phyloP scores from a whole-genome alignment of 1,139 yeast species.

The Pichia sp. region DNA sequence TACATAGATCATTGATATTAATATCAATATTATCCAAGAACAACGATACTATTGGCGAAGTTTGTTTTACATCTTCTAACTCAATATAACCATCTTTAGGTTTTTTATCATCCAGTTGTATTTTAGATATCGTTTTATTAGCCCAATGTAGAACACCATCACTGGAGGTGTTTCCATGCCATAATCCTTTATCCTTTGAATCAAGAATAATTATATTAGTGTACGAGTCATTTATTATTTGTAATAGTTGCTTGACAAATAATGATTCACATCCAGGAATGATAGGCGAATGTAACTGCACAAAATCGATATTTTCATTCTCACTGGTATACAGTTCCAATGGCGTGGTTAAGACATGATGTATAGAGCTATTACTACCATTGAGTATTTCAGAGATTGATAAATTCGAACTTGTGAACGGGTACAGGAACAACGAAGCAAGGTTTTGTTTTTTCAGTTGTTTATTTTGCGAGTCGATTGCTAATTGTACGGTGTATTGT shows the following conservation, averaged over 20 bases:
- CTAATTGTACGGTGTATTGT: slow-evolving; percentile 56
- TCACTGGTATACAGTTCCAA: slow-evolving; percentile 23
- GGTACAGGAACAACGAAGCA: slow-evolving; percentile 46
- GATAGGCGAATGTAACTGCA: slow-evolving; percentile 84
- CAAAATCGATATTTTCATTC: slow-evolving; percentile 25
- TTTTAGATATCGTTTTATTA: slow-evolving; percentile 2
- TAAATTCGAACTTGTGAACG: slow-evolving; percentile 75
- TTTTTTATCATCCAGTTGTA: background rate
- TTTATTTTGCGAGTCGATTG: background rate
- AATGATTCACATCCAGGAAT: slow-evolving; percentile 53
- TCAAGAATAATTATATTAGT: slow-evolving; percentile 53
- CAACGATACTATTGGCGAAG: background rate
- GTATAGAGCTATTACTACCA: background rate
- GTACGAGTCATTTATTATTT: slow-evolving; percentile 45
- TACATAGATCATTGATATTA: background rate
- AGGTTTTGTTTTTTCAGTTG: background rate
- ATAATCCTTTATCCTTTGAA: slow-evolving; percentile 61
- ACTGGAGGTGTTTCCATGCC: slow-evolving; percentile 1
- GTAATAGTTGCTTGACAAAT: slow-evolving; percentile 49
- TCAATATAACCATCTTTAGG: background rate
- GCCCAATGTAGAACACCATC: slow-evolving; percentile 3
- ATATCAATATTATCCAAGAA: slow-evolving; percentile 1
- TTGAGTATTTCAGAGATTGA: slow-evolving; percentile 25
- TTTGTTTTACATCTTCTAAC: background rate
- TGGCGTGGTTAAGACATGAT: slow-evolving; percentile 4